These are phyloP conservation scores for Symbiotaphrina buchneri DNA, from an alignment of 495 filamentous ascomycete genomes.

Conservation along the genomic window DNA sequence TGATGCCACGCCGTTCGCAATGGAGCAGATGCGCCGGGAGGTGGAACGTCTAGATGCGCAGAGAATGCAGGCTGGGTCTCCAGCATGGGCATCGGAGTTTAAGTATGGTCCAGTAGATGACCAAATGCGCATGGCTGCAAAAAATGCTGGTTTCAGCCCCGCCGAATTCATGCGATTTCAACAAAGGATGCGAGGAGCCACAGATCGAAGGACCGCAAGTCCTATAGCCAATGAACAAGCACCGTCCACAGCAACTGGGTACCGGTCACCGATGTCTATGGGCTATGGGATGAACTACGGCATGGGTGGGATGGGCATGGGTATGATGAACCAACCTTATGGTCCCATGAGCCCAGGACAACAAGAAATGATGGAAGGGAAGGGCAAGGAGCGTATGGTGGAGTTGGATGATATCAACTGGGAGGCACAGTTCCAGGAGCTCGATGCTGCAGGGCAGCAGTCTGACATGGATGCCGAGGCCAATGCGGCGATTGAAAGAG, in stretches of 20 bases:
- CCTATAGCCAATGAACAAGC: conserved; percentile 23
- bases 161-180: conserved; percentile 77
- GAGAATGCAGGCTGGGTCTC: conserved; percentile 25
- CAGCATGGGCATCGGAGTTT: conserved; percentile 51
- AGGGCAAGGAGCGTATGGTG: conserved; percentile 78
- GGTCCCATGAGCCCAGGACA: conserved; percentile 13
- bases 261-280: conserved; percentile 39
- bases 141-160: conserved; percentile 42
- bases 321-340: conserved; percentile 18
- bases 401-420: conserved; percentile 86
- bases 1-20: conserved; percentile 33
- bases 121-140: conserved; percentile 58
- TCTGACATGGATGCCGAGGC: conserved; percentile 42
- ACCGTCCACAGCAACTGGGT: conserved; percentile 25
- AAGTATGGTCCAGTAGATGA: conserved; percentile 26
- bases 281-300: conserved; percentile 26
- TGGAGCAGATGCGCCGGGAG: conserved; percentile 47
- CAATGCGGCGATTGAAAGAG: conserved; percentile 59
- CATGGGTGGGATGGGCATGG: conserved; percentile 14
- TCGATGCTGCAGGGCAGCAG: conserved; percentile 48
- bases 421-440: conserved; percentile 85
- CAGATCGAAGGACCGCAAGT: conserved; percentile 31
- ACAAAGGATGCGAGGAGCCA: conserved; percentile 39
- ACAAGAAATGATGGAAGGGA: conserved; percentile 25
- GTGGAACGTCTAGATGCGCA: conserved; percentile 35